Evolutionary conservation across 2,329 filamentous ascomycete species (phyloP).

Genomic region (Coniochaeta pulveracea): DNA sequence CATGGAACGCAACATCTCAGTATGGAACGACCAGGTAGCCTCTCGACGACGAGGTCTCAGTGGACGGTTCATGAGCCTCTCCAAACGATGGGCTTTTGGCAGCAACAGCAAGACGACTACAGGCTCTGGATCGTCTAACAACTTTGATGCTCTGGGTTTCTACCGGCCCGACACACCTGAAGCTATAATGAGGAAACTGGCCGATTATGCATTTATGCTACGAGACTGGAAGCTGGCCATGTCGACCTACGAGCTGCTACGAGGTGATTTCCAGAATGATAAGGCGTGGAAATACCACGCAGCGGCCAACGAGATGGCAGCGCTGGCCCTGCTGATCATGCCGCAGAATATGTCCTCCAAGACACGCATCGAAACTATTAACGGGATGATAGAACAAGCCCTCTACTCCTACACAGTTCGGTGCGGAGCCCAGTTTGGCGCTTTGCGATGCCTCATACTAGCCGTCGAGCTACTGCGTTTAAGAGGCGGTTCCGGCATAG

Average conservation of each 20-base stretch:
- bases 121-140: slow-evolving; percentile 41
- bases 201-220: slow-evolving; percentile 94
- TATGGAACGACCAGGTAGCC: slow-evolving; percentile 97
- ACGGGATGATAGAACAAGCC: slow-evolving; percentile 80
- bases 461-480: slow-evolving; percentile 72
- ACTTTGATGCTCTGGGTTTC: slow-evolving; percentile 72
- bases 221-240: slow-evolving; percentile 90
- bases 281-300: slow-evolving; percentile 97
- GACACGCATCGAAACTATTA: slow-evolving; percentile 67
- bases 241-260: slow-evolving; percentile 82
- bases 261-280: slow-evolving; percentile 82
- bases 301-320: slow-evolving; percentile 90
- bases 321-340: slow-evolving; percentile 69
- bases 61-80: slow-evolving; percentile 89
- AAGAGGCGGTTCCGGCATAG: slow-evolving; percentile 67
- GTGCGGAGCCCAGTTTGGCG: slow-evolving; percentile 68
- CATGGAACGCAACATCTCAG: slow-evolving; percentile 84
- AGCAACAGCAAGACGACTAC: slow-evolving; percentile 49
- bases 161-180: slow-evolving; percentile 79
- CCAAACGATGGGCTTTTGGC: slow-evolving; percentile 83
- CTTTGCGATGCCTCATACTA: slow-evolving; percentile 65
- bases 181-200: slow-evolving; percentile 83
- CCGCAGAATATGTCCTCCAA: slow-evolving; percentile 63
- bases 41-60: slow-evolving; percentile 80
- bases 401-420: slow-evolving; percentile 87